These are phyloP conservation scores for Xylariaceae sp. DNA, from an alignment of 2,329 filamentous ascomycete species.

Conservation along the genomic window DNA sequence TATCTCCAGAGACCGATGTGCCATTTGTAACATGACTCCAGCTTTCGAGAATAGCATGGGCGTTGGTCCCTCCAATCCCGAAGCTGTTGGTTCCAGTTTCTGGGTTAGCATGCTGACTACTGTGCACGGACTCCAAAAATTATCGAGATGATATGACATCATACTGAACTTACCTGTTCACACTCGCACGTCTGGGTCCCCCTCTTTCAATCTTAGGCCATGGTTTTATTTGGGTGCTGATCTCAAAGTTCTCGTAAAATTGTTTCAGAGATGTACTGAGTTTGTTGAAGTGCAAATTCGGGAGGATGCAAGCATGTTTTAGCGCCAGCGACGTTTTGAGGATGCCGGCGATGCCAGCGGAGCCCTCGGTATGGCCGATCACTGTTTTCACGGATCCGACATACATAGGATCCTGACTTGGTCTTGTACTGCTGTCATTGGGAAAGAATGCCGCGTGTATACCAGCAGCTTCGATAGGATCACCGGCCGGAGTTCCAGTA, in stretches of 20 bases:
- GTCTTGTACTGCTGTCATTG: not conserved
- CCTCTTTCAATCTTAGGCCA: slow-evolving; percentile 16
- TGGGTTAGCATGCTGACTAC: too few relatives aligned
- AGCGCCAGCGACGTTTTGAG: not conserved
- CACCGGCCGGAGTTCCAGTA: slow-evolving; percentile 23
- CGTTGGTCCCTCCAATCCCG: not conserved
- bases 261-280: not conserved
- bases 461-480: slow-evolving; percentile 22
- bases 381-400: not conserved
- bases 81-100: not conserved
- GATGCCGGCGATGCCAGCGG: slow-evolving; percentile 3
- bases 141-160: not conserved
- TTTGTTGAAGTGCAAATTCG: not conserved
- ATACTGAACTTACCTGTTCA: not conserved
- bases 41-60: slow-evolving; percentile 6
- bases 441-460: slow-evolving; percentile 16
- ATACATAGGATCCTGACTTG: not conserved
- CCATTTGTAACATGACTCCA: not conserved
- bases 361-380: slow-evolving; percentile 3
- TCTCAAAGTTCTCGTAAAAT: slow-evolving; percentile 1
- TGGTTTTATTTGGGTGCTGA: slow-evolving; percentile 4
- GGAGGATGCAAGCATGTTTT: slow-evolving; percentile 3
- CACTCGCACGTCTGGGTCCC: not conserved
- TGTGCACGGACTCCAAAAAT: too few relatives aligned
- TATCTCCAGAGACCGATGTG: not conserved